A percentile compares a stretch with the other conserved stretches of the same genome.
Conservation (phyloP, 805 yeast species). For the Candida insectorum region DNA sequence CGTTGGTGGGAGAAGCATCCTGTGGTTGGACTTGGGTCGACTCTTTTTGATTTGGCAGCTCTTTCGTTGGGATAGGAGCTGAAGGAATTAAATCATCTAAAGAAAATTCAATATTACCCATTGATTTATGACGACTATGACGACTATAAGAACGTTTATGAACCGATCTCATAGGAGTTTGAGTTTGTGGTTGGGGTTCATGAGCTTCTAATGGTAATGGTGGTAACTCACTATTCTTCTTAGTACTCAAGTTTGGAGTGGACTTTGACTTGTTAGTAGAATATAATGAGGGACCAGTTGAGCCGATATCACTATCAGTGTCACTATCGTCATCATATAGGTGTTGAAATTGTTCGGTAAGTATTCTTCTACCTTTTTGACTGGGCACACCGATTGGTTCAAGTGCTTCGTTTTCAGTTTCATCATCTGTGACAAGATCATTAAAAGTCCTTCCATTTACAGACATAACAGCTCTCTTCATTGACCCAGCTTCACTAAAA, state of each 20-base stretch:
- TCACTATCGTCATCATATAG: conserved; percentile 14
- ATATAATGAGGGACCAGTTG: conserved; percentile 18
- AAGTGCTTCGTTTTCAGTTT: conserved; percentile 16
- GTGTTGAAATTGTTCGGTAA: conserved; percentile 23
- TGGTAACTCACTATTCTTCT: conserved; percentile 10
- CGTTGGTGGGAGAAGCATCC: neutral
- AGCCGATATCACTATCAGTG: conserved; percentile 29
- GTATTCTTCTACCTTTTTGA: conserved; percentile 24
- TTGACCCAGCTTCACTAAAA: conserved; percentile 12
- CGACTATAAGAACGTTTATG: conserved; percentile 19
- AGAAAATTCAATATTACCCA: conserved; percentile 30
- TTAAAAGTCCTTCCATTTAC: conserved; percentile 24
- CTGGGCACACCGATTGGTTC: conserved; percentile 39
- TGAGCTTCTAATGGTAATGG: conserved; percentile 10
- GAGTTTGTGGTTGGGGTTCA: conserved; percentile 7
- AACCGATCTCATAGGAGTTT: conserved; percentile 12
- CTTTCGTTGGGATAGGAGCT: neutral
- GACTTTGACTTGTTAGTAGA: conserved; percentile 18
- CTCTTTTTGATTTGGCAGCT: neutral
- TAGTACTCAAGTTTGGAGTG: conserved; percentile 16
- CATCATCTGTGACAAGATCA: conserved; percentile 20
- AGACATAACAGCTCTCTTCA: conserved; percentile 7
- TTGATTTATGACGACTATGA: conserved; percentile 38
- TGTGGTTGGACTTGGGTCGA: neutral
- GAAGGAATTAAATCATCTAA: conserved; percentile 9